A percentile compares a stretch with the other conserved stretches of the same genome.
These are phyloP conservation scores for Capsicum baccatum DNA, from an alignment of 257 asterid genomes.

Conservation along the genomic window DNA sequence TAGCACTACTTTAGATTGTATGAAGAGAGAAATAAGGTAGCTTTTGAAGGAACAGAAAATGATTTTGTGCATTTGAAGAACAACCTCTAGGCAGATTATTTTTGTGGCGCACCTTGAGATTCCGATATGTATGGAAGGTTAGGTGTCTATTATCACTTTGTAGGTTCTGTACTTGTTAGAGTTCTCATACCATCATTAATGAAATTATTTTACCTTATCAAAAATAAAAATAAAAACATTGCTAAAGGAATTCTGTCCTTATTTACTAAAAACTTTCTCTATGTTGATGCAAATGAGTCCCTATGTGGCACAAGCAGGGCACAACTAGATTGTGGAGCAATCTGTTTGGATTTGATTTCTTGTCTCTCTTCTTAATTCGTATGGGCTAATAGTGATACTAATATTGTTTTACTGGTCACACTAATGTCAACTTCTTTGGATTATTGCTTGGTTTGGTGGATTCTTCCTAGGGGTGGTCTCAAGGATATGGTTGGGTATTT, in stretches of 20 bases:
- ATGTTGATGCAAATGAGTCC: background rate
- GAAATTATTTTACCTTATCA: background rate
- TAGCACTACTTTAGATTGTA: background rate
- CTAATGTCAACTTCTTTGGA: background rate
- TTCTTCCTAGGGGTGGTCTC: background rate
- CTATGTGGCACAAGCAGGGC: conserved; percentile 16
- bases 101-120: background rate
- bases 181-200: background rate
- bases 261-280: background rate
- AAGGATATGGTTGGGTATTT: background rate
- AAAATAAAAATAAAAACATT: background rate
- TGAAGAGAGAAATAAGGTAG: background rate
- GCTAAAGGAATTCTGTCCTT: conserved; percentile 1
- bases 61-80: background rate
- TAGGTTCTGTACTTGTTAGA: background rate
- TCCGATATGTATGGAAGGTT: background rate
- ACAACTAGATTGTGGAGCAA: background rate
- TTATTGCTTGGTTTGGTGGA: background rate
- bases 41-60: background rate
- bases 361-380: conserved; percentile 1
- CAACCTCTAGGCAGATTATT: background rate
- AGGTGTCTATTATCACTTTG: background rate
- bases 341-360: background rate
- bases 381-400: background rate
- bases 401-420: background rate